Conservation (phyloP, 2,329 filamentous ascomycete genomes). For the Teratosphaeria zuluensis region DNA sequence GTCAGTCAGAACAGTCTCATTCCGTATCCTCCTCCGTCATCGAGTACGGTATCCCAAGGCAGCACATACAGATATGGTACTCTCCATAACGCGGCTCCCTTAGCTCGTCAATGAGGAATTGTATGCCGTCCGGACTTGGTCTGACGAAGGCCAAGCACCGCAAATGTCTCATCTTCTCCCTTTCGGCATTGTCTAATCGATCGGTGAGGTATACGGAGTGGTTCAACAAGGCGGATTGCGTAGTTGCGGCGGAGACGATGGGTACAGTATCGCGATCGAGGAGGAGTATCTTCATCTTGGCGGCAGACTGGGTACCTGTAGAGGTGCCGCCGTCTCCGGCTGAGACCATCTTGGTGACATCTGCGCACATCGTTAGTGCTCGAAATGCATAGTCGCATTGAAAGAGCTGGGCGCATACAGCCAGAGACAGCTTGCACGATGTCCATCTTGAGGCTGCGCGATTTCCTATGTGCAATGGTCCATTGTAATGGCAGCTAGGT, state of each 20-base stretch:
- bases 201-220: conserved; percentile 98
- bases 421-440: conserved; percentile 84
- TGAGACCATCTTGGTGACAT: conserved; percentile 93
- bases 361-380: background rate
- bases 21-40: background rate
- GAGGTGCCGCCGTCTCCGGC: conserved; percentile 56
- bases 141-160: conserved; percentile 88
- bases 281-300: conserved; percentile 97
- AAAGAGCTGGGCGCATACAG: conserved; percentile 30
- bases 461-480: background rate
- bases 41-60: background rate
- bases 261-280: conserved; percentile 88
- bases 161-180: conserved; percentile 97
- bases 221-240: conserved; percentile 86
- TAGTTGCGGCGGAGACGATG: conserved; percentile 89
- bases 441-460: conserved; percentile 61
- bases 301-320: conserved; percentile 44
- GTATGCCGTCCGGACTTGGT: conserved; percentile 84
- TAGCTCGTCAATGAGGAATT: conserved; percentile 88
- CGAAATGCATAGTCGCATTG: background rate
- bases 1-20: conserved; percentile 24
- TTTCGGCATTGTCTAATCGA: conserved; percentile 75
- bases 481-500: background rate
- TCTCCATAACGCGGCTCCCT: conserved; percentile 95
- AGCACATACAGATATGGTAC: conserved; percentile 65